Evolutionary conservation across 441 rosid genomes (phyloP).

Genomic region (Caryocar brasiliense): DNA sequence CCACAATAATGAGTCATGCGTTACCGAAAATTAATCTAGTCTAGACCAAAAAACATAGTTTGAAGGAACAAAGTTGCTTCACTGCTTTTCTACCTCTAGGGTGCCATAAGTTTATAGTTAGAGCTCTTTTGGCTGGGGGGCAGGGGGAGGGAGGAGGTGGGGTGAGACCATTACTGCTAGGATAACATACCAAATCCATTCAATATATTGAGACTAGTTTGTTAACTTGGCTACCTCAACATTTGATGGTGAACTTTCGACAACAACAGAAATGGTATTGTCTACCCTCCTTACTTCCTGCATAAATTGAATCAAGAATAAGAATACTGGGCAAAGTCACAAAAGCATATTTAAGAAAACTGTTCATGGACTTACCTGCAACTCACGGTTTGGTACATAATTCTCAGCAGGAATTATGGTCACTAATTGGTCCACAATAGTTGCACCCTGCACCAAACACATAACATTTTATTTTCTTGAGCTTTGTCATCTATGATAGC

Average conservation of each 20-base stretch:
- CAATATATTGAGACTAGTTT: background rate
- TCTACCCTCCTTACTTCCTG: conserved; percentile 22
- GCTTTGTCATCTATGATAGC: background rate
- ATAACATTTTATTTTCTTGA: background rate
- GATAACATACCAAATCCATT: too few relatives aligned
- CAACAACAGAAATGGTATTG: conserved; percentile 2
- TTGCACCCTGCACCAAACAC: conserved; percentile 51
- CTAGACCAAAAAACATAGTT: too few relatives aligned
- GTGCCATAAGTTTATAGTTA: too few relatives aligned
- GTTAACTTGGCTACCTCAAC: conserved; percentile 40
- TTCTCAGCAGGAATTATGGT: conserved; percentile 33
- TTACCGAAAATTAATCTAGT: too few relatives aligned
- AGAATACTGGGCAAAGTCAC: background rate
- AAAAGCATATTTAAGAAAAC: background rate
- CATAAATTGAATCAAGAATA: background rate
- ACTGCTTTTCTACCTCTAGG: too few relatives aligned
- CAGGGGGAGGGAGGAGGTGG: too few relatives aligned
- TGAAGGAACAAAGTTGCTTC: too few relatives aligned
- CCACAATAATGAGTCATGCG: too few relatives aligned
- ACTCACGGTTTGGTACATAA: conserved; percentile 13
- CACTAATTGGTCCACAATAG: conserved; percentile 36
- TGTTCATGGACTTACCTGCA: conserved; percentile 8
- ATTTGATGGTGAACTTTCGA: conserved; percentile 8
- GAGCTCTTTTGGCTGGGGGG: too few relatives aligned
- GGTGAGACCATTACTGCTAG: too few relatives aligned